Percentiles rank a stretch among this genome's conserved stretches.
Conservation (phyloP, 192 early-diverging fungal genomes). For the Jimgerdemannia lactiflua region DNA sequence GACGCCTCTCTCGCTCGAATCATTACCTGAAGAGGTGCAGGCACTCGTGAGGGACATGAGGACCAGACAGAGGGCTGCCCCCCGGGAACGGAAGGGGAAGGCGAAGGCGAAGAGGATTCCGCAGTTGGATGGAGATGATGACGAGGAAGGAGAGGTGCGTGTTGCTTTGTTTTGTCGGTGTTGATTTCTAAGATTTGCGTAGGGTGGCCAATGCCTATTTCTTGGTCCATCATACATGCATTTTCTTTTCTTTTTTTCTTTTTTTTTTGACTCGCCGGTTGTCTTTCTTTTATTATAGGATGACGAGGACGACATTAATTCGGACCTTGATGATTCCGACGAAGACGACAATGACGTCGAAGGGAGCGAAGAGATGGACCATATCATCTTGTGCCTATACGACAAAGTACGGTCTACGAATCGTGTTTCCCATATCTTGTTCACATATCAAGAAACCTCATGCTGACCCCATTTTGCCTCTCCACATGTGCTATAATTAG, state of each 20-base stretch:
- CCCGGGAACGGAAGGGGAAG: neutral
- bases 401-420: conserved; percentile 47
- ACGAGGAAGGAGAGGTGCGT: conserved; percentile 16
- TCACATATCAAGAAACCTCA: no score
- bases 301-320: conserved; percentile 64
- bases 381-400: conserved; percentile 74
- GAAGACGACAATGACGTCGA: conserved; percentile 60
- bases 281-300: conserved; percentile 6
- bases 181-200: neutral
- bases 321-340: conserved; percentile 68
- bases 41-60: conserved; percentile 19
- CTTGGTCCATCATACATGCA: neutral
- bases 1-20: conserved; percentile 11
- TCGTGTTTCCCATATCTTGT: neutral
- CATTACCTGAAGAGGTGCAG: conserved; percentile 24
- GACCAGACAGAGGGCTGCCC: neutral
- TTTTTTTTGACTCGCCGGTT: neutral
- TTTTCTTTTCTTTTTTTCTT: neutral
- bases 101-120: conserved; percentile 10
- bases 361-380: conserved; percentile 62
- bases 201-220: neutral
- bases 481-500: conserved; percentile 16
- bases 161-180: no score
- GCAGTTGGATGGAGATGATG: conserved; percentile 35
- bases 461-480: no score